Evolutionary conservation across 768 basidiomycete genomes (phyloP), one percentile per base, ranked within the genome.

Genomic region (Boletus insuetus): DNA sequence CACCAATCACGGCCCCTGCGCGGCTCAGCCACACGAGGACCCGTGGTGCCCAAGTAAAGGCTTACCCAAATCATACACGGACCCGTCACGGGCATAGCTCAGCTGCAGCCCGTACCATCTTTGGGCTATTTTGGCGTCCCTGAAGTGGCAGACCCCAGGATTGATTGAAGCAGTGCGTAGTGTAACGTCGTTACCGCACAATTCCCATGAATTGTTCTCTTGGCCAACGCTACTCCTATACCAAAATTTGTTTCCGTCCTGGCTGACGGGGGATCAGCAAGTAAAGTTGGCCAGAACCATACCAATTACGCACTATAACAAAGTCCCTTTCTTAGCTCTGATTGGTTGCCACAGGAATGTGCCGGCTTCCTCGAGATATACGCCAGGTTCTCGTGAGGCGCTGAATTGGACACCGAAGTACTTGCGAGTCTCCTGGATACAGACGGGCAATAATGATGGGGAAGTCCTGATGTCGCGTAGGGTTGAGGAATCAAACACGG

Each of bases 101-200:
- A 51, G 19, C 11, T 58, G 49, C 8, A 58, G 32, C 9, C 17
- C 29, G 20, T 48, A 58, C 58, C 58, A 58, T 29, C 14, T 42
- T 13, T 29, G 35, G 16, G 58, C 58, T 22, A 20, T 49, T 14
- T 29, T 19, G 8, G 26, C 7, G 13, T 54, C 46, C 5, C 7
- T 22, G 46, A 58, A 54, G 34, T 8, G 34, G 31, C 47, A 58
- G 13, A 54, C 37, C 24, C 42, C 53, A 20, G 38, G 42, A 2
- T 39, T 40, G 50, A 32, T 12, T 2, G 19, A 35, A 2, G 49
- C 9, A 26, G 47, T 49, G 7, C 13, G 39, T 4, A 58, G 37
- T 9, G 37, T 44, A 12, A 51, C 58, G 2, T 47, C 40, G 9
- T 22, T 35, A 16, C 45, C 49, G 1, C n/a, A 17, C 35, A 54